These are phyloP conservation scores for Xylaria hypoxylon DNA, from an alignment of 2,329 filamentous ascomycete genomes.

Conservation along the genomic window DNA sequence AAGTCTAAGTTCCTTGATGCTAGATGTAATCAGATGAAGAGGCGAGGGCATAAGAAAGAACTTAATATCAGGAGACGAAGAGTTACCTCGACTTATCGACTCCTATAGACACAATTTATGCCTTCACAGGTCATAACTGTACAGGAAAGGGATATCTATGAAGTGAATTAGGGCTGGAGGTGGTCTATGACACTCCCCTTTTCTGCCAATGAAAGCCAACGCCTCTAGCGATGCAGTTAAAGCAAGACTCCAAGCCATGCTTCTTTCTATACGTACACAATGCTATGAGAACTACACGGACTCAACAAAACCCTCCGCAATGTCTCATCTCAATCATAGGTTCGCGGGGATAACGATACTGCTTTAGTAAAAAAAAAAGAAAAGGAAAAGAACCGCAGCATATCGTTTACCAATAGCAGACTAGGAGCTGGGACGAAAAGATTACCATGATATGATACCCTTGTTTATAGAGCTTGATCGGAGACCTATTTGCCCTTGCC, in stretches of 20 bases:
- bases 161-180: background rate
- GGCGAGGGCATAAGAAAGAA: no score
- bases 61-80: background rate
- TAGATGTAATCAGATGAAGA: no score
- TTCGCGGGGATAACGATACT: background rate
- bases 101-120: background rate
- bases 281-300: background rate
- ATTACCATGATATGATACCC: background rate
- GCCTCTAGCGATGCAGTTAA: background rate
- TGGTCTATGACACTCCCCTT: background rate
- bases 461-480: background rate
- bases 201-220: background rate
- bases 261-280: background rate
- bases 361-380: background rate
- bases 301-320: background rate
- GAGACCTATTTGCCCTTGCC: background rate
- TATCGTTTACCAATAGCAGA: background rate
- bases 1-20: no score
- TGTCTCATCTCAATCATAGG: background rate
- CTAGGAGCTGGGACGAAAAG: background rate
- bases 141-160: conserved; percentile 3
- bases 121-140: background rate
- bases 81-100: background rate
- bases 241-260: background rate
- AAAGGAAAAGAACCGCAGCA: no score